Base-by-base conservation (phyloP, 2,329 filamentous ascomycete species). In the Didymella pinodella region DNA sequence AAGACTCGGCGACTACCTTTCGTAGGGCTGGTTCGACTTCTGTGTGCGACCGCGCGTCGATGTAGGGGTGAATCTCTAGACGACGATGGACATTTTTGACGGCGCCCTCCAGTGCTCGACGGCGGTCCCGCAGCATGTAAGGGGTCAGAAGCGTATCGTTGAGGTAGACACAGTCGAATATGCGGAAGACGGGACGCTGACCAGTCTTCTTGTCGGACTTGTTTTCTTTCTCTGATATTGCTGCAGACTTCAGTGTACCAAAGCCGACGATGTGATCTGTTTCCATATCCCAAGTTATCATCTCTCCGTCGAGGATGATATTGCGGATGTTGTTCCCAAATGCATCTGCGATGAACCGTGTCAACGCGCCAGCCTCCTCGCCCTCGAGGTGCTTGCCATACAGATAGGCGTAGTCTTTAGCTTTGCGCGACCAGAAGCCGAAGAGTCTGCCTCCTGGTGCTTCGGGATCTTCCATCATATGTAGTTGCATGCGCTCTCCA, bases 271-370 rank as follows among this genome's bases (percentile, higher is more conserved):
- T 90, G 54, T 90, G 90, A 78, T 97, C 90, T 48, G 90, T 83
- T 44, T 89, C 87, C 61, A 93, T 91, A 72, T 98, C 92, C 95
- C 95, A 99, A 0, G 93, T 97, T 57, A 99, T 93, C 95, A 99
- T 99, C 75, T 99, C 95, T 10, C 95, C 95, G 69, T 99, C 95
- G 0, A 99, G 83, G 48, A 99, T 97, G 64, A 97, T 84, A 71
- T 91, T 97, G 16, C 89, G 84, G 0, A 98, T 92, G 1, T 89
- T 88, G 0, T 87, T 80, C 2, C 88, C 82, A 74, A 99, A 98
- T 0, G 92, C 92, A 40, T 87, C 83, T 51, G 86, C 86, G 20
- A 98, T 81, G 73, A 96, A 89, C 32, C 92, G 85, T 0, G 94
- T 97, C 51, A 98, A 76, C 7, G 93, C 88, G 7, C 90, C 89